Conservation (phyloP, 1,284 basidiomycete species). For the Psilocybe mexicana region DNA sequence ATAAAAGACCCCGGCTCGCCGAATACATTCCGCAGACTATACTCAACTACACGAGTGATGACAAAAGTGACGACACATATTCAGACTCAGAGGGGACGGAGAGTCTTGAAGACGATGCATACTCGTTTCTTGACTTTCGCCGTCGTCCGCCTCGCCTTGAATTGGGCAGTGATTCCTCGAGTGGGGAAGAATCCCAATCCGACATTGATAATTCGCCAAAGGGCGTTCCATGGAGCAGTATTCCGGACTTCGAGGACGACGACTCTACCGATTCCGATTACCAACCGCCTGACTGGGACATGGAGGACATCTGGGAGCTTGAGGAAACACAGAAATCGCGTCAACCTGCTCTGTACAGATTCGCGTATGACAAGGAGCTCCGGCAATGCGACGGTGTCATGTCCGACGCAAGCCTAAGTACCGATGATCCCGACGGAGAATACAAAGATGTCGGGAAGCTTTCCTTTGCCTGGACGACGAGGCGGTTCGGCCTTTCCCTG, state of each 20-base stretch:
- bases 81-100: neutral
- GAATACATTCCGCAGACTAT: neutral
- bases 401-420: too few relatives aligned
- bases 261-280: neutral
- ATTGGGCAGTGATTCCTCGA: neutral
- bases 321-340: neutral
- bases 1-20: too few relatives aligned
- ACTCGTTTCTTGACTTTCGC: neutral
- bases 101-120: neutral
- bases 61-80: neutral
- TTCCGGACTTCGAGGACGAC: neutral
- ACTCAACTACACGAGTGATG: neutral
- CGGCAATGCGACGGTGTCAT: too few relatives aligned
- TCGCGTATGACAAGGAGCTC: too few relatives aligned
- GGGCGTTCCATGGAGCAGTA: neutral
- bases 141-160: neutral
- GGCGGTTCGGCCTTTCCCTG: too few relatives aligned
- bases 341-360: too few relatives aligned
- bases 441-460: too few relatives aligned
- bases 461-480: too few relatives aligned
- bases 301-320: neutral
- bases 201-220: neutral
- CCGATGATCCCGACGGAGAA: too few relatives aligned
- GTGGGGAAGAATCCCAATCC: neutral
- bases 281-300: neutral